These are phyloP conservation scores for Alternaria solani DNA, from an alignment of 2,329 filamentous ascomycete species.

Conservation along the genomic window DNA sequence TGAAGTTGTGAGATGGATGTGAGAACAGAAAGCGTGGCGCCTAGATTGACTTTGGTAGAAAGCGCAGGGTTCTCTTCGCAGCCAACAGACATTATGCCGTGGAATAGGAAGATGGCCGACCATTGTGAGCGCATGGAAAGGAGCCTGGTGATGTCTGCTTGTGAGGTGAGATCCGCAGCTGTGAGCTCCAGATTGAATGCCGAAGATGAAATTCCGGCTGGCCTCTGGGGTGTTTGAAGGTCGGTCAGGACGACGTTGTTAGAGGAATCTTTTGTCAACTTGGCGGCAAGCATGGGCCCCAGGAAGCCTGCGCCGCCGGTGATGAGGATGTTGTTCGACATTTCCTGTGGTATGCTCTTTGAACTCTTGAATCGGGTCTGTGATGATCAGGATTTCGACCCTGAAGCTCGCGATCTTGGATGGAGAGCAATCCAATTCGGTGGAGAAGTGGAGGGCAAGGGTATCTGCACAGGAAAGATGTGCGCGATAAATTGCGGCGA, in stretches of 20 bases:
- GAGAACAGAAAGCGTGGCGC: constrained; percentile 60
- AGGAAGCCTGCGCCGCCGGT: constrained; percentile 11
- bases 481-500: not conserved
- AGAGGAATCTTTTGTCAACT: not conserved
- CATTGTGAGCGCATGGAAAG: constrained; percentile 13
- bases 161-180: not conserved
- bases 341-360: not conserved
- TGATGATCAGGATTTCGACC: not conserved
- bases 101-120: constrained; percentile 60
- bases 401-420: not conserved
- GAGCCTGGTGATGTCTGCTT: constrained; percentile 6
- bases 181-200: constrained; percentile 2
- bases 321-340: constrained; percentile 5
- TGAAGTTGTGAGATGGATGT: not conserved
- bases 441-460: not conserved
- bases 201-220: constrained; percentile 3
- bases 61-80: constrained; percentile 66
- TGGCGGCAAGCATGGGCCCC: constrained; percentile 12
- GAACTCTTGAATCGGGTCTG: not conserved
- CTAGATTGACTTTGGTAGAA: constrained; percentile 65
- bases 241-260: constrained; percentile 8
- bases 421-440: not conserved
- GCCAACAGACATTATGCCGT: constrained; percentile 70
- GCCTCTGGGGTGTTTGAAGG: constrained; percentile 4
- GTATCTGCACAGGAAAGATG: not conserved